Evolutionary conservation across 495 filamentous ascomycete genomes (phyloP).

Genomic region (Talaromyces proteolyticus): DNA sequence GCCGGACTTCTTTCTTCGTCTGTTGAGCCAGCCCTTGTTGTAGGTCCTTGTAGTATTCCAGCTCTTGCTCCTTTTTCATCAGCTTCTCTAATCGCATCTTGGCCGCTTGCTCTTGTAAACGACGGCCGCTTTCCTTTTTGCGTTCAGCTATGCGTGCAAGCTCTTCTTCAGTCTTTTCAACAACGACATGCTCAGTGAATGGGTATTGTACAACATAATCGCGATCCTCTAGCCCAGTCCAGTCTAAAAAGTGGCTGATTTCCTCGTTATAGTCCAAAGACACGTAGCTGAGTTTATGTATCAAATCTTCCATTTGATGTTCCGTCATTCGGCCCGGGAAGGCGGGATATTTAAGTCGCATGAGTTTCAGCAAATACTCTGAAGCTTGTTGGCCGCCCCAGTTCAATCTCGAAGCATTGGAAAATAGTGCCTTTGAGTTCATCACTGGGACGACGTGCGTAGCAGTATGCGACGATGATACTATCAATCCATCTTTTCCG

Average conservation of each 20-base stretch:
- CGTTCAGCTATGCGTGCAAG: slow-evolving; percentile 81
- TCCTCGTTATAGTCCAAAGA: slow-evolving; percentile 78
- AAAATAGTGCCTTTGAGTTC: slow-evolving; percentile 73
- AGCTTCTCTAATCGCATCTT: slow-evolving; percentile 94
- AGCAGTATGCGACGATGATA: slow-evolving; percentile 86
- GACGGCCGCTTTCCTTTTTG: slow-evolving; percentile 84
- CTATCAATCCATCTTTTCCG: slow-evolving; percentile 79
- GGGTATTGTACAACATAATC: slow-evolving; percentile 89
- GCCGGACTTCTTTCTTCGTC: slow-evolving; percentile 84
- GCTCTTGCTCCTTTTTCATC: slow-evolving; percentile 89
- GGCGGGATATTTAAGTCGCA: slow-evolving; percentile 87
- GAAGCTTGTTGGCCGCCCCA: slow-evolving; percentile 89
- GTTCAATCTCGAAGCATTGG: slow-evolving; percentile 80
- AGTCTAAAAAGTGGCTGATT: slow-evolving; percentile 68
- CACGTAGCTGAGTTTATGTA: slow-evolving; percentile 87
- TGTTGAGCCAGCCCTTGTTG: slow-evolving; percentile 58
- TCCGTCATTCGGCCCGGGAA: slow-evolving; percentile 81
- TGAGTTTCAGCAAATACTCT: slow-evolving; percentile 84
- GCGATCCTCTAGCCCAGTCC: slow-evolving; percentile 81
- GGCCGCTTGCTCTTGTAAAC: slow-evolving; percentile 92
- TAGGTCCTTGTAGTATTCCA: slow-evolving; percentile 87
- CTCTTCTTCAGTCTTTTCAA: slow-evolving; percentile 91
- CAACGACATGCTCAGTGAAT: slow-evolving; percentile 80
- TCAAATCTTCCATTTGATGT: slow-evolving; percentile 77
- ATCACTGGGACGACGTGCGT: slow-evolving; percentile 96